Percentiles rank a stretch among this genome's conserved stretches.
These are phyloP conservation scores for Trypethelium eluteriae DNA, from an alignment of 495 filamentous ascomycete species.

Conservation along the genomic window DNA sequence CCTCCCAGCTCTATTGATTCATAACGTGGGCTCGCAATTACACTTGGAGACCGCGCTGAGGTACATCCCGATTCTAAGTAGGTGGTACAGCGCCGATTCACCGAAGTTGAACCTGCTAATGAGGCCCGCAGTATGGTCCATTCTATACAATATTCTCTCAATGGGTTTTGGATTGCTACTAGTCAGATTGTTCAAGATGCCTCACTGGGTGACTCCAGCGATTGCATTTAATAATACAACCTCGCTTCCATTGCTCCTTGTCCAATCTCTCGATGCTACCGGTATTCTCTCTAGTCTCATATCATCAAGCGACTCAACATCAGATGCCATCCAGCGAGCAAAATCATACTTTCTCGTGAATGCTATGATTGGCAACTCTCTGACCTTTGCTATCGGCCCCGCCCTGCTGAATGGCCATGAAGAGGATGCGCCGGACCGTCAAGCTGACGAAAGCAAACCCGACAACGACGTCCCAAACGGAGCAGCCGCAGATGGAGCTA, in stretches of 20 bases:
- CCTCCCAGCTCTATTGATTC: slow-evolving; percentile 61
- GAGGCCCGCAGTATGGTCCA: slow-evolving; percentile 46
- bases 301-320: slow-evolving; percentile 41
- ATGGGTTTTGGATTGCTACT: slow-evolving; percentile 44
- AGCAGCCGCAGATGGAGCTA: slow-evolving; percentile 27
- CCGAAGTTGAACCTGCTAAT: slow-evolving; percentile 6
- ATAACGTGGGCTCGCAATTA: slow-evolving; percentile 61
- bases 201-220: slow-evolving; percentile 58
- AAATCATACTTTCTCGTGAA: slow-evolving; percentile 64
- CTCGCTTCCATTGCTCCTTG: slow-evolving; percentile 58
- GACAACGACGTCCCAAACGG: slow-evolving; percentile 29
- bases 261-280: slow-evolving; percentile 56
- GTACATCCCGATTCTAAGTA: slow-evolving; percentile 52
- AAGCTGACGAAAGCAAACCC: slow-evolving; percentile 24
- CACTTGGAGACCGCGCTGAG: slow-evolving; percentile 45
- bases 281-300: slow-evolving; percentile 52
- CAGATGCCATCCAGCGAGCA: slow-evolving; percentile 52
- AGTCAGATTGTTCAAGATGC: slow-evolving; percentile 47
- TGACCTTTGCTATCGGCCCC: slow-evolving; percentile 61
- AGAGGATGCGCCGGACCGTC: slow-evolving; percentile 36
- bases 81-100: neutral
- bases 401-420: slow-evolving; percentile 46
- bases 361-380: slow-evolving; percentile 53
- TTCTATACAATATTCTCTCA: slow-evolving; percentile 49
- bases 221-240: slow-evolving; percentile 75